A percentile compares a stretch with the other conserved stretches of the same genome.
Conservation (phyloP, 805 yeast genomes). For the Yarrowia sp. region DNA sequence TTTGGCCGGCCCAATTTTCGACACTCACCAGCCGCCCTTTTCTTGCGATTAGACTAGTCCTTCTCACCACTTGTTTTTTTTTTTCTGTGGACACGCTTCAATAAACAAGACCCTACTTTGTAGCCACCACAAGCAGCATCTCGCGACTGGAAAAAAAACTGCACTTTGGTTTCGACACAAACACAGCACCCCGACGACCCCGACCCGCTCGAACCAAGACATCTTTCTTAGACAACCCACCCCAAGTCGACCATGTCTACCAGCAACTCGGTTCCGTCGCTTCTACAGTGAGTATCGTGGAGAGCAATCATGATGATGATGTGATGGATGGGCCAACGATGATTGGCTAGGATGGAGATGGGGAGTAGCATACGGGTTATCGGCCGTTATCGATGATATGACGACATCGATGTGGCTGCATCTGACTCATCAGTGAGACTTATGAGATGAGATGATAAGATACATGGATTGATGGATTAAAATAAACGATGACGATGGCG, state of each 20-base stretch:
- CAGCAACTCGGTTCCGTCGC: constrained; percentile 23
- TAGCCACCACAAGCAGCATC: neutral
- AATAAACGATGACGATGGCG: neutral
- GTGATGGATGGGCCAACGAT: too few species aligned
- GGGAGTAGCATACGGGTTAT: too few species aligned
- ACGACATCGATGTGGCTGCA: neutral
- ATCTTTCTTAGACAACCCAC: neutral
- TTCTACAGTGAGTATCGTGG: constrained; percentile 19
- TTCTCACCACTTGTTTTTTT: neutral
- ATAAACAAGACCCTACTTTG: neutral
- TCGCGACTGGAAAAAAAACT: neutral
- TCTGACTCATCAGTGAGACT: too few species aligned
- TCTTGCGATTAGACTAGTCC: neutral
- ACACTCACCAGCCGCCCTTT: neutral
- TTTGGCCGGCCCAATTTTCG: constrained; percentile 19
- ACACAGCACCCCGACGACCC: neutral
- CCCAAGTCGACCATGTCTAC: neutral
- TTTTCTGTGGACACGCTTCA: neutral
- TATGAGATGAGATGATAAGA: too few species aligned
- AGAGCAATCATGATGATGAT: neutral
- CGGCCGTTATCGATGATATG: too few species aligned
- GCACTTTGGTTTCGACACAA: neutral
- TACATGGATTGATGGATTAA: neutral
- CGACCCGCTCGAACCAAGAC: neutral
- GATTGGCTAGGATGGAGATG: neutral